phyloP scores from a whole-genome alignment of 2,329 filamentous ascomycete species.

The Sporothrix inflata region DNA sequence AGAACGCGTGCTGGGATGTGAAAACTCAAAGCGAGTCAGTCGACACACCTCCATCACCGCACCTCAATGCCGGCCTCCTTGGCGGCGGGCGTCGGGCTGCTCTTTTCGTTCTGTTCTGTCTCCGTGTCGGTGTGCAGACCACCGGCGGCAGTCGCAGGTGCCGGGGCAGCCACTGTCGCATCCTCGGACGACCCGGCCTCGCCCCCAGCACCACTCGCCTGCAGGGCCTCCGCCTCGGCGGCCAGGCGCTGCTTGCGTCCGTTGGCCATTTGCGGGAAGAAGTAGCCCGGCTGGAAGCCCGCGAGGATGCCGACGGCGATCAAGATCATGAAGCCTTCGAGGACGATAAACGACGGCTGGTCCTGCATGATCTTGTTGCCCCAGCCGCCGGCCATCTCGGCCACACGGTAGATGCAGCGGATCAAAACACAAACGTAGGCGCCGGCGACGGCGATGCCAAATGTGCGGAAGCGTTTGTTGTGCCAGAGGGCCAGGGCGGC shows the following conservation, averaged over 20 bases:
- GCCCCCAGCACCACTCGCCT: background rate
- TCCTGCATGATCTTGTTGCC: slow-evolving; percentile 66
- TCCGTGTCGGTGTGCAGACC: background rate
- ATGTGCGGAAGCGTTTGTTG: slow-evolving; percentile 48
- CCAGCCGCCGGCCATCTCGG: slow-evolving; percentile 68
- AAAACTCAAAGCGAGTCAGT: background rate
- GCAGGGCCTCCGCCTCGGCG: background rate
- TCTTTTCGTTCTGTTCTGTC: background rate
- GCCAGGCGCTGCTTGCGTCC: slow-evolving; percentile 29
- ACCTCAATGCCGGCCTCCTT: background rate
- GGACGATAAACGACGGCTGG: slow-evolving; percentile 60
- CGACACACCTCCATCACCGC: background rate
- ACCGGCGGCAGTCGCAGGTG: background rate
- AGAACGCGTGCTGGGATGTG: background rate
- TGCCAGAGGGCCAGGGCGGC: slow-evolving; percentile 47
- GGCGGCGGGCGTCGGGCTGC: background rate
- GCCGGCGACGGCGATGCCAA: slow-evolving; percentile 48
- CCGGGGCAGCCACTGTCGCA: background rate
- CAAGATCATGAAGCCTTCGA: slow-evolving; percentile 59
- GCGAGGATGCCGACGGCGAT: slow-evolving; percentile 55
- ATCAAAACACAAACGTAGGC: slow-evolving; percentile 53
- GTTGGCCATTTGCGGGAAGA: slow-evolving; percentile 58
- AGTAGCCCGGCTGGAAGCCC: slow-evolving; percentile 56
- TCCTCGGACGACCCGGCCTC: background rate
- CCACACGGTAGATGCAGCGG: slow-evolving; percentile 60